Conservation (phyloP, 768 basidiomycete genomes). For the Agaricus subrufescens region DNA sequence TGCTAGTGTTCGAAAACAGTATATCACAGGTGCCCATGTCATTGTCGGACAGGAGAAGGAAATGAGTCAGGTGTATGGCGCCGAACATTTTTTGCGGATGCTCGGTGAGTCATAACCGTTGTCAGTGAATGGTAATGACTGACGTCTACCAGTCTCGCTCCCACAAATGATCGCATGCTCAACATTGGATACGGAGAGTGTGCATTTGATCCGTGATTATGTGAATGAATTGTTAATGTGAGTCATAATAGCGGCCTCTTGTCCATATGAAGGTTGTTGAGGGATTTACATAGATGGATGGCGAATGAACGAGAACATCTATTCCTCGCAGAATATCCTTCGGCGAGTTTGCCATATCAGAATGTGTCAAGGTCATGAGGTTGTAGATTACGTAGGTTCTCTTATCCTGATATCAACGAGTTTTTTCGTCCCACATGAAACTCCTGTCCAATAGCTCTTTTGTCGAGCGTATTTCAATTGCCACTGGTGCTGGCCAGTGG, state of each 20-base stretch:
- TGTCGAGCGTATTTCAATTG: too few relatives aligned
- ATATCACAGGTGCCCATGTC: conserved; percentile 70
- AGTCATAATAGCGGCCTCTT: conserved; percentile 12
- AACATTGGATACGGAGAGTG: conserved; percentile 86
- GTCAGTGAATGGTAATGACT: not conserved
- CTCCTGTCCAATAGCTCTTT: too few relatives aligned
- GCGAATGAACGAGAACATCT: conserved; percentile 65
- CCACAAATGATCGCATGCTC: conserved; percentile 89
- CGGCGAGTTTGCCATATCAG: conserved; percentile 72
- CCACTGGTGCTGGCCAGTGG: too few relatives aligned
- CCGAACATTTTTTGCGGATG: conserved; percentile 89
- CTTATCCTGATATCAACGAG: too few relatives aligned
- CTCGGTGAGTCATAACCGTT: conserved; percentile 58
- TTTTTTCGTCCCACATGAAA: too few relatives aligned
- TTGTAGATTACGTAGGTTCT: not conserved
- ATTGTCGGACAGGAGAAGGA: conserved; percentile 63
- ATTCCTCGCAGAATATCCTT: conserved; percentile 78
- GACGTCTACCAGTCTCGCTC: conserved; percentile 62
- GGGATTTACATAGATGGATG: conserved; percentile 57
- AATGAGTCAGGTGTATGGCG: conserved; percentile 90
- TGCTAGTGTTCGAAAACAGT: conserved; percentile 66
- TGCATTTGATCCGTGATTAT: conserved; percentile 80
- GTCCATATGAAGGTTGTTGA: too few relatives aligned
- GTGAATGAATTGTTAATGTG: conserved; percentile 84
- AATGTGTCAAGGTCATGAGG: conserved; percentile 71